phyloP scores from a whole-genome alignment of 495 filamentous ascomycete genomes.

The Talaromyces trachyspermus region DNA sequence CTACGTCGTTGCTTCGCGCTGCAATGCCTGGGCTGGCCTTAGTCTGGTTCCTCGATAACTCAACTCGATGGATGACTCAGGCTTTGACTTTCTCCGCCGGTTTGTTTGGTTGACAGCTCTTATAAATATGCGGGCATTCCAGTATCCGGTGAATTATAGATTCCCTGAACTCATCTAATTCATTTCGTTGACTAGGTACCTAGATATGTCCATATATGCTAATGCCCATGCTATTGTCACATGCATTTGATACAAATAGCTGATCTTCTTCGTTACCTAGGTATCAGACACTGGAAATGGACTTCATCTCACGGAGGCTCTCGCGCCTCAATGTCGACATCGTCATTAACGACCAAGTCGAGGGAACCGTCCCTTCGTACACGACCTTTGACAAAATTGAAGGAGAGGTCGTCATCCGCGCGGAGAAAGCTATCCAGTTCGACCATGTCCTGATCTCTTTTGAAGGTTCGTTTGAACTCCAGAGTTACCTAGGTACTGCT shows the following conservation, averaged over 20 bases:
- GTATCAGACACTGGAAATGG: constrained; percentile 10
- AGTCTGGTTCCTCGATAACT: no score
- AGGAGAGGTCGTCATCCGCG: constrained; percentile 52
- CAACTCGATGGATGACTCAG: constrained; percentile 6
- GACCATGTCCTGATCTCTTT: constrained; percentile 76
- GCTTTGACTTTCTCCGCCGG: background rate
- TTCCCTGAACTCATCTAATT: no score
- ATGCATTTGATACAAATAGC: background rate
- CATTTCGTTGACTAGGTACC: no score
- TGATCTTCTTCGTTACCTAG: background rate
- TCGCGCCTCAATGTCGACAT: constrained; percentile 30
- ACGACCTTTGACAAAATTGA: constrained; percentile 54
- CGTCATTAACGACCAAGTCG: constrained; percentile 22
- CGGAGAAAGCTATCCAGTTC: constrained; percentile 62
- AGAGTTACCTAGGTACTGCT: constrained; percentile 31
- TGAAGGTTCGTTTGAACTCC: constrained; percentile 48
- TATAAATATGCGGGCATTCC: background rate
- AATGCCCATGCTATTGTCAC: no score
- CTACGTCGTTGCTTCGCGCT: no score
- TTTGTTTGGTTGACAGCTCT: background rate
- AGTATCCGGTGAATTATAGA: no score
- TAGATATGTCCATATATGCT: no score
- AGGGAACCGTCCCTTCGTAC: constrained; percentile 41
- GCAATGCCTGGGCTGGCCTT: background rate
- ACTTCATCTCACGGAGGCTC: constrained; percentile 19